Evolutionary conservation across 768 basidiomycete genomes (phyloP).

Genomic region (Hygrocybe punicea): DNA sequence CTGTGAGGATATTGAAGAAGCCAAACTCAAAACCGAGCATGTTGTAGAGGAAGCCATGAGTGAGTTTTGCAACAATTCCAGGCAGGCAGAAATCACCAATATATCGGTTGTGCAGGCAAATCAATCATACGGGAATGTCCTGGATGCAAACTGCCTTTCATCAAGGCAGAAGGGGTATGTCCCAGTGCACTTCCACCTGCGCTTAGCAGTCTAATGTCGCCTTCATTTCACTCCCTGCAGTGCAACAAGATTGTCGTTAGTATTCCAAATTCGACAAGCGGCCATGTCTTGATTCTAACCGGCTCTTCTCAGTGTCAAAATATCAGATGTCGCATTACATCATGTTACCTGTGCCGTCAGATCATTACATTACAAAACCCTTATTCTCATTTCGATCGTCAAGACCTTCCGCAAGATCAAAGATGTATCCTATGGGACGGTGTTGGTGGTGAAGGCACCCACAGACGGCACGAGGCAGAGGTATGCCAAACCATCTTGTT

Average conservation of each 20-base stretch:
- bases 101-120: neutral
- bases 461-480: neutral
- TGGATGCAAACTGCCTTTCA: neutral
- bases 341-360: constrained; percentile 1
- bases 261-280: neutral
- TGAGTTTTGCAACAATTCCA: neutral
- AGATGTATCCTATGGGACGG: neutral
- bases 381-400: neutral
- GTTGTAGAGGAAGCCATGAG: constrained; percentile 3
- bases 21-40: neutral
- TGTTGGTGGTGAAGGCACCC: neutral
- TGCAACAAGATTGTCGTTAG: constrained; percentile 2
- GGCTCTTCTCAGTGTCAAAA: neutral
- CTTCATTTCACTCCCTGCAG: neutral
- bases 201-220: neutral
- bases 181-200: neutral
- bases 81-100: too few relatives aligned
- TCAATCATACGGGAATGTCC: neutral
- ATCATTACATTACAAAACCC: constrained; percentile 1
- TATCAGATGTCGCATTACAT: neutral
- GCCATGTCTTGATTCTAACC: neutral
- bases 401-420: neutral
- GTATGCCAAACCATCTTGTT: neutral
- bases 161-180: neutral
- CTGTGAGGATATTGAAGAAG: constrained; percentile 3